Evolutionary conservation across 1,284 basidiomycete species (phyloP), one percentile per base, ranked within the genome.

Genomic region (Tylopilus sp.): DNA sequence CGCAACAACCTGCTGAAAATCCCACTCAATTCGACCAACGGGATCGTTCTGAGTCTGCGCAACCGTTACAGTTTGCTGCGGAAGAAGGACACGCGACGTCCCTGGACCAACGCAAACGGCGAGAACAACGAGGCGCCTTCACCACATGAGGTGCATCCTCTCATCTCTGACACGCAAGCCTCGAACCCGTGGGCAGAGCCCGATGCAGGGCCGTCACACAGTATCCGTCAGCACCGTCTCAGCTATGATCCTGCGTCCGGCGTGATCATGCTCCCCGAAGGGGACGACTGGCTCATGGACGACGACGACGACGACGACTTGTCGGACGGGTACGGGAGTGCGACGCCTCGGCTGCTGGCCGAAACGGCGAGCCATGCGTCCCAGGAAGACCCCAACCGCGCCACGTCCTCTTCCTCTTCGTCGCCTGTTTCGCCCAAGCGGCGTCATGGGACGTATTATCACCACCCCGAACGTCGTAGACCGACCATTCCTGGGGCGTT

Each of bases 171-270:
- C 12, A 50, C 52, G 31, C 64, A 54, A 4, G 51, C 56, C 8
- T 57, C 63, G 5, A 78, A 83, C 52, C 81, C 84, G 0, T 86
- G 84, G 84, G 71, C 73, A 26, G 80, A 83, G 43, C 41, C 38
- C 6, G 51, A 39, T 37, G 54, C 37, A 10, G 57, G 46, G 11
- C 56, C 58, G 21, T 67, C 65, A 25, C 60, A 51, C 26, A 38
- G 49, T 25, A 37, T 6, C 41, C 55, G 81, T 26, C 71, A 70
- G 40, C 84, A 86, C 60, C 75, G 85, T 8, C 65, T 91, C 46
- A 89, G 86, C 69, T 89, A 84, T 54, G 88, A 91, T 59, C 81
- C 79, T 47, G 86, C 81, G 4, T 85, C 85, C 2, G 92, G 91
- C 0, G 85, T 92, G 35, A 93, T 93, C 52, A 84, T 85, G 72